Conservation (phyloP, 2,329 filamentous ascomycete genomes). For the Sporothrix humicola region DNA sequence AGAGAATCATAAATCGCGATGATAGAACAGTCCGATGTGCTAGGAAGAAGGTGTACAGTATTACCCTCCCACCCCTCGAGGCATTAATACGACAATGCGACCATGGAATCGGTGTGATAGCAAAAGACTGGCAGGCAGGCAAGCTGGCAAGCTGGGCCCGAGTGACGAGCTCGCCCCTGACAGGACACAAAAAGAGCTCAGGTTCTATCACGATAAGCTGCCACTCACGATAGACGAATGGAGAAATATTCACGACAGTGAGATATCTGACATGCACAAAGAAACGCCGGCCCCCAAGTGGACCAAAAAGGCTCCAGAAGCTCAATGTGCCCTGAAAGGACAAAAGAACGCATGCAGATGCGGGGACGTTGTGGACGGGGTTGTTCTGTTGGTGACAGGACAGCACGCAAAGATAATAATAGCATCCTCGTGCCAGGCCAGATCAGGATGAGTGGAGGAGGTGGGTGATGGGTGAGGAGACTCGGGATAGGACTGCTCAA, state of each 20-base stretch:
- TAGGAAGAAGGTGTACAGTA: no score
- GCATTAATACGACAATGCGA: constrained; percentile 11
- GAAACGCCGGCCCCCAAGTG: background rate
- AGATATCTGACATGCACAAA: background rate
- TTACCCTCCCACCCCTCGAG: background rate
- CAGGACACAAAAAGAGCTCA: no score
- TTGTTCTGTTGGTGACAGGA: constrained; percentile 1
- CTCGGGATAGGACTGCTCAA: background rate
- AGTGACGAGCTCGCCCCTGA: background rate
- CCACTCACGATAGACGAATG: no score
- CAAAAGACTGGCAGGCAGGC: no score
- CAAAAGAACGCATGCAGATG: background rate
- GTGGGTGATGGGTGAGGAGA: background rate
- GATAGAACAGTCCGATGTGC: no score
- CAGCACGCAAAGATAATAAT: constrained; percentile 18
- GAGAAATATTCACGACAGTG: background rate
- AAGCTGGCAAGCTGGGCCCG: no score
- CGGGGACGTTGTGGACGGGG: background rate
- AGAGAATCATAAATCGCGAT: no score
- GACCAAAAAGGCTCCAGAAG: background rate
- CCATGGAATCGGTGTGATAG: constrained; percentile 16
- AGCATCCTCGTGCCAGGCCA: constrained; percentile 9
- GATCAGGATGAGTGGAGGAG: background rate
- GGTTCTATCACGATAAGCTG: background rate
- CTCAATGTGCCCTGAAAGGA: no score